Conservation (phyloP, 1,284 basidiomycete genomes). For the Fereydounia khargensis region DNA sequence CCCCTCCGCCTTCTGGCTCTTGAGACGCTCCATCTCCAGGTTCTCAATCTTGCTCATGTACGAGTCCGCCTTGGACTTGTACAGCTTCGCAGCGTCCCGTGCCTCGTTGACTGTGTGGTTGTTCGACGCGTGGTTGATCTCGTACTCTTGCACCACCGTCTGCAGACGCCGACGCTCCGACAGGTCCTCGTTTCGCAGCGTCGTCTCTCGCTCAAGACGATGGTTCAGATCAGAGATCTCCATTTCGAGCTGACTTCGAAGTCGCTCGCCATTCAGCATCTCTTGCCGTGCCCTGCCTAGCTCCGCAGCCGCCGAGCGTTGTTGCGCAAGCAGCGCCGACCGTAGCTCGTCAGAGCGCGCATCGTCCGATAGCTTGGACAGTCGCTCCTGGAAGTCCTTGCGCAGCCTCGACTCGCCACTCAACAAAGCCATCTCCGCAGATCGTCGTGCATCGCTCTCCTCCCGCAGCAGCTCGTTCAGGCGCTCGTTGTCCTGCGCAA, state of each 20-base stretch:
- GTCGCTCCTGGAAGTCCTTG: constrained; percentile 4
- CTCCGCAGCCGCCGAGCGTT: constrained; percentile 65
- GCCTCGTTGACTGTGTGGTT: constrained; percentile 63
- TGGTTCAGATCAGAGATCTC: constrained; percentile 59
- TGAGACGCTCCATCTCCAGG: constrained; percentile 4
- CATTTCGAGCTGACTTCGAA: constrained; percentile 6
- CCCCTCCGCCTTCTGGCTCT: constrained; percentile 6
- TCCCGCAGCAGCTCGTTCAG: constrained; percentile 66
- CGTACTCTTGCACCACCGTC: constrained; percentile 67
- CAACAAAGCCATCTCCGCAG: constrained; percentile 6
- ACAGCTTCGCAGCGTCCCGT: constrained; percentile 62
- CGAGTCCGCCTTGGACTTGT: constrained; percentile 62
- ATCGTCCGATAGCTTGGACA: constrained; percentile 1
- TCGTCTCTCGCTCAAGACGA: constrained; percentile 64
- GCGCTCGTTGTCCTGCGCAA: constrained; percentile 66
- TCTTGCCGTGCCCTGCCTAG: constrained; percentile 69
- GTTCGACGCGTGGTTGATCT: constrained; percentile 66
- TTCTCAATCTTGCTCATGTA: constrained; percentile 2
- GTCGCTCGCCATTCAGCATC: constrained; percentile 67
- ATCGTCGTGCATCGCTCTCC: constrained; percentile 60
- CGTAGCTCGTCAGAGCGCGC: constrained; percentile 5
- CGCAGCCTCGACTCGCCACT: constrained; percentile 4
- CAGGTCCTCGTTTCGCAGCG: constrained; percentile 64
- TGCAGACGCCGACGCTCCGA: constrained; percentile 67
- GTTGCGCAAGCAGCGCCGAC: constrained; percentile 62